phyloP scores from a whole-genome alignment of 2,329 filamentous ascomycete species.

The Ophiostoma sp. region DNA sequence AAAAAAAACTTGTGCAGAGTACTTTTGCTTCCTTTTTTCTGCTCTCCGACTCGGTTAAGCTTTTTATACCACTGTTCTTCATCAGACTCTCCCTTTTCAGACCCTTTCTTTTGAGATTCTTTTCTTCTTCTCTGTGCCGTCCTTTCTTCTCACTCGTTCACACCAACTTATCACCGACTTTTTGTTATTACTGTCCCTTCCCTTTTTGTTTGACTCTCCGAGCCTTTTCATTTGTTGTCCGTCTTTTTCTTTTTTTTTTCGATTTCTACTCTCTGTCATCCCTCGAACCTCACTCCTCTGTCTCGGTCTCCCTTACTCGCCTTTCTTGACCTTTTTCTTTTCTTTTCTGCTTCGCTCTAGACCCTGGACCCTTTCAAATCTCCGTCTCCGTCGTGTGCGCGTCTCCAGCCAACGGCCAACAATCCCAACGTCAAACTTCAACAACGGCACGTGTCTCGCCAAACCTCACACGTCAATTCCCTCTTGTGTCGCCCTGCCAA shows the following conservation, averaged over 20 bases:
- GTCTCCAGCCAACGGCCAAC: not conserved
- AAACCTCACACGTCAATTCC: not conserved
- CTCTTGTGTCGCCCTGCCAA: conserved; percentile 1
- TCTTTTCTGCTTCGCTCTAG: not conserved
- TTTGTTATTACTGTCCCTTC: not conserved
- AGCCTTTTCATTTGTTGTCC: not conserved
- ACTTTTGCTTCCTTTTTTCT: not conserved
- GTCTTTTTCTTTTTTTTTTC: not conserved
- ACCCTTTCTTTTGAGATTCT: not conserved
- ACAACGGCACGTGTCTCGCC: not conserved
- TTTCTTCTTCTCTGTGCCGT: not conserved
- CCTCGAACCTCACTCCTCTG: not conserved
- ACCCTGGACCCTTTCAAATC: not conserved
- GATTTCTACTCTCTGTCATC: not conserved
- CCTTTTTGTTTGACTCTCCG: not conserved
- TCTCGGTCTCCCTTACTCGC: not conserved
- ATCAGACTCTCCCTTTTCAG: not conserved
- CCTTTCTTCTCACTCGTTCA: not conserved
- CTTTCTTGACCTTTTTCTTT: not conserved
- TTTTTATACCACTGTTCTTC: not conserved
- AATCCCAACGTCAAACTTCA: not conserved
- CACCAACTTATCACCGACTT: not conserved
- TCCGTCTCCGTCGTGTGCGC: not conserved
- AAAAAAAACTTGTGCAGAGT: not conserved
- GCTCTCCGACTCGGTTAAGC: not conserved